Base-by-base conservation (phyloP, 1,284 basidiomycete genomes). In the Malassezia sp. region DNA sequence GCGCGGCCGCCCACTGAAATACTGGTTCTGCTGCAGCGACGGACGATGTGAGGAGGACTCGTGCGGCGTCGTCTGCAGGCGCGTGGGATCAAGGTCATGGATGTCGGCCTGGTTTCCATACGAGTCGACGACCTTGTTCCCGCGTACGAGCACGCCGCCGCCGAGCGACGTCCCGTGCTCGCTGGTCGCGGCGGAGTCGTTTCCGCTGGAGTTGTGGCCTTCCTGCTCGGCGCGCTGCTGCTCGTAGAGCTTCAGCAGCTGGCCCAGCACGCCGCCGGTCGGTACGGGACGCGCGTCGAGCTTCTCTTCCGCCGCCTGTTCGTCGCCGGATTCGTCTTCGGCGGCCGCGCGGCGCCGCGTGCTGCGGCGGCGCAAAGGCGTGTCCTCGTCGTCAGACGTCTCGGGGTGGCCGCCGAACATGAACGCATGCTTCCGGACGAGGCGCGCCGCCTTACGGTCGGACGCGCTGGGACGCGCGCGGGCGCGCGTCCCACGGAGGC, bases 171-270 rank as follows among this genome's bases (percentile, higher is more conserved):
- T 34, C 27, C 2, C 35, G 14, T 4, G 36, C 17, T 31, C 21
- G 10, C n/a, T 21, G 28, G 36, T 31, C 11, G 47, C 30, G 9
- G 22, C 36, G 10, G 30, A 36, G 17, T 36, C 39, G 11, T 8
- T 27, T 1, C 22, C 23, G 6, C 6, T 7, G 11, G 18, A 27
- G 2, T 20, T 10, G 8, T 10, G 33, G 4, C 20, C 27, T 5
- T 29, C 28, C 17, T 33, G 28, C 20, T 41, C 39, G 3, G 0
- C 10, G 18, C 39, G 39, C 18, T 49, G 41, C 18, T 44, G 47
- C 35, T 70, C 67, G 42, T 70, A 70, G 11, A 70, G 59, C 24
- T 52, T 56, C n/a, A 68, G 49, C 20, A 70, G 42, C 27, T 70
- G 66, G 31, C 67, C 65, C 8, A 70, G 57, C 9, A 70, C 64